Evolutionary conservation across 2,329 filamentous ascomycete genomes (phyloP).

Genomic region (Elsinoe fawcettii): DNA sequence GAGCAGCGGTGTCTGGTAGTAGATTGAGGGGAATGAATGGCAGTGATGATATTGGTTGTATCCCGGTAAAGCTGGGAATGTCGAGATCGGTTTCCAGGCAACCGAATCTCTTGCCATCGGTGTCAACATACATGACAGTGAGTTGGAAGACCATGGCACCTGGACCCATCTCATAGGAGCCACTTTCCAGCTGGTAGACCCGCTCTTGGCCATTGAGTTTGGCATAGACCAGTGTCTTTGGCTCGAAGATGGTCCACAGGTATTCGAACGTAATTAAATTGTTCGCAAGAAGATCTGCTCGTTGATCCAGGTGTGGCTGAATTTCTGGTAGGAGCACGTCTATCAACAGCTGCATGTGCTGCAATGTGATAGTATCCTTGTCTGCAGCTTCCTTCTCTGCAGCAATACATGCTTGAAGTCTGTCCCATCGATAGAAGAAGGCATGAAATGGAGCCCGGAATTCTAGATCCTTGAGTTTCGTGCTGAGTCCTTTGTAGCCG

Average conservation of each 20-base stretch:
- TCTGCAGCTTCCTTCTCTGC: slow-evolving; percentile 19
- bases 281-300: slow-evolving; percentile 21
- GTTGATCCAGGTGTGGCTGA: not conserved
- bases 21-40: slow-evolving; percentile 20
- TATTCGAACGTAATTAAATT: slow-evolving; percentile 34
- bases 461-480: slow-evolving; percentile 26
- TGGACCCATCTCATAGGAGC: slow-evolving; percentile 19
- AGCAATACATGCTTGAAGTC: slow-evolving; percentile 23
- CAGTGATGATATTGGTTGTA: slow-evolving; percentile 21
- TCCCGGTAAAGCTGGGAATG: slow-evolving; percentile 24
- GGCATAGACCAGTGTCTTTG: slow-evolving; percentile 18
- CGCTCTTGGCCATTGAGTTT: slow-evolving; percentile 8
- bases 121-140: slow-evolving; percentile 30
- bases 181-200: slow-evolving; percentile 23
- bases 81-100: slow-evolving; percentile 21
- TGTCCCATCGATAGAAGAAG: slow-evolving; percentile 32
- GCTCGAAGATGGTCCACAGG: slow-evolving; percentile 36
- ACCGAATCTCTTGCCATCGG: slow-evolving; percentile 32
- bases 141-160: not conserved
- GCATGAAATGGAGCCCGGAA: slow-evolving; percentile 30
- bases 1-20: slow-evolving; percentile 18
- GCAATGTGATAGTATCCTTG: slow-evolving; percentile 19
- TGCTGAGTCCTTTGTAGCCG: slow-evolving; percentile 28
- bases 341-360: slow-evolving; percentile 24
- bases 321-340: slow-evolving; percentile 21